Conservation (phyloP, 768 basidiomycete species). For the Amanita phalloides region DNA sequence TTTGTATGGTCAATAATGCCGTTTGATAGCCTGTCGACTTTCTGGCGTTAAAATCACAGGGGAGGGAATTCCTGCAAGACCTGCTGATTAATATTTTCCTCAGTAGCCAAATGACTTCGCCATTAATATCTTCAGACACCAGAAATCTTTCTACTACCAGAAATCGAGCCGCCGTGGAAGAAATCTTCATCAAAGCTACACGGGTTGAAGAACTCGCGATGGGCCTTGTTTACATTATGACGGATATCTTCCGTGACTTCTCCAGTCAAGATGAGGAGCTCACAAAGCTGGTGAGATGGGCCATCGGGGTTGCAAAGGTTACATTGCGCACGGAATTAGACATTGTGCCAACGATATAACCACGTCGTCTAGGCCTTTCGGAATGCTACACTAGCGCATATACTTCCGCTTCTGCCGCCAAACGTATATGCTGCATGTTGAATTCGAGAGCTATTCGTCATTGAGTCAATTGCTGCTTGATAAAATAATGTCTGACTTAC, state of each 20-base stretch:
- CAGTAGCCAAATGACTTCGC: slow-evolving; percentile 65
- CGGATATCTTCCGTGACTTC: slow-evolving; percentile 24
- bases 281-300: slow-evolving; percentile 52
- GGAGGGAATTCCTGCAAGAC: slow-evolving; percentile 56
- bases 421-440: slow-evolving; percentile 65
- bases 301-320: slow-evolving; percentile 53
- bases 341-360: slow-evolving; percentile 27
- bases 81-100: slow-evolving; percentile 63
- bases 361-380: slow-evolving; percentile 19
- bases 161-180: slow-evolving; percentile 57
- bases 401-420: slow-evolving; percentile 68
- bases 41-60: slow-evolving; percentile 52
- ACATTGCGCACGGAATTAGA: slow-evolving; percentile 58
- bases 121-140: slow-evolving; percentile 34
- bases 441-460: slow-evolving; percentile 48
- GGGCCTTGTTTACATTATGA: slow-evolving; percentile 68
- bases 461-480: not conserved
- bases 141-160: slow-evolving; percentile 30
- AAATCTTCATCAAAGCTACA: slow-evolving; percentile 69
- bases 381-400: slow-evolving; percentile 66
- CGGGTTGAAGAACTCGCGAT: slow-evolving; percentile 55
- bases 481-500: slow-evolving; percentile 29
- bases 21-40: slow-evolving; percentile 75
- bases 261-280: slow-evolving; percentile 21
- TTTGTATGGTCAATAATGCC: not conserved